These are phyloP conservation scores for Arabidopsis hybrid DNA, from an alignment of 441 rosid species.

Conservation along the genomic window DNA sequence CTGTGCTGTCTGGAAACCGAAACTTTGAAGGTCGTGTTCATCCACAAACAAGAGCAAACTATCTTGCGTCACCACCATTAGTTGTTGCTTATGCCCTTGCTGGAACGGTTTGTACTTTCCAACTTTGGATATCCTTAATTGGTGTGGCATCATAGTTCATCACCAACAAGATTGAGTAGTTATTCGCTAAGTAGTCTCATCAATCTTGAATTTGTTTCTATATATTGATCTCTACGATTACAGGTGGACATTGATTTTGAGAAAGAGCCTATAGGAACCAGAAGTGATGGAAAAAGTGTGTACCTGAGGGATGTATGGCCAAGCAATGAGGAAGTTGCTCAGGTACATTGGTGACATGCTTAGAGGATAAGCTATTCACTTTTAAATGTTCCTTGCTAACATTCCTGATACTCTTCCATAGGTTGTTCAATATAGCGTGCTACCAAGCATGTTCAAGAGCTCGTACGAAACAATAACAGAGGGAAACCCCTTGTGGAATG, in stretches of 20 bases:
- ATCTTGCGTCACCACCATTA: constrained; percentile 75
- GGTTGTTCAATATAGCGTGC: constrained; percentile 61
- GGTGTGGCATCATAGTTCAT: neutral
- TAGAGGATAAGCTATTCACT: constrained; percentile 1
- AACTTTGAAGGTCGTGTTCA: constrained; percentile 80
- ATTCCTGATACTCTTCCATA: constrained; percentile 22
- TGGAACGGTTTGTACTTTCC: constrained; percentile 57
- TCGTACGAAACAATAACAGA: constrained; percentile 61
- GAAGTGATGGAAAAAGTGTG: constrained; percentile 57
- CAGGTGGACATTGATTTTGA: constrained; percentile 77
- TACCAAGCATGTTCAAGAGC: constrained; percentile 67
- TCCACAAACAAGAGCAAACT: constrained; percentile 72
- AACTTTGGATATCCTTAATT: constrained; percentile 9
- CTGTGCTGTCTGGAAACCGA: constrained; percentile 72
- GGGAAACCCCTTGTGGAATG: constrained; percentile 71
- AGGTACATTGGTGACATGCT: constrained; percentile 43
- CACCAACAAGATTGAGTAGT: constrained; percentile 6
- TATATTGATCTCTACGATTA: constrained; percentile 1
- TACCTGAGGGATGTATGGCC: constrained; percentile 72
- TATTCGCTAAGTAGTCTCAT: neutral
- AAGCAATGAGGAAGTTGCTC: constrained; percentile 60
- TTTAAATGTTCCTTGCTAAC: constrained; percentile 14
- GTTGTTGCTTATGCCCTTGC: constrained; percentile 82
- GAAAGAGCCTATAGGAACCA: constrained; percentile 60
- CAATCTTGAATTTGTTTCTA: neutral